These are phyloP conservation scores for Globisporangium lucens DNA, from an alignment of 352 stramenopile genomes.

Conservation along the genomic window DNA sequence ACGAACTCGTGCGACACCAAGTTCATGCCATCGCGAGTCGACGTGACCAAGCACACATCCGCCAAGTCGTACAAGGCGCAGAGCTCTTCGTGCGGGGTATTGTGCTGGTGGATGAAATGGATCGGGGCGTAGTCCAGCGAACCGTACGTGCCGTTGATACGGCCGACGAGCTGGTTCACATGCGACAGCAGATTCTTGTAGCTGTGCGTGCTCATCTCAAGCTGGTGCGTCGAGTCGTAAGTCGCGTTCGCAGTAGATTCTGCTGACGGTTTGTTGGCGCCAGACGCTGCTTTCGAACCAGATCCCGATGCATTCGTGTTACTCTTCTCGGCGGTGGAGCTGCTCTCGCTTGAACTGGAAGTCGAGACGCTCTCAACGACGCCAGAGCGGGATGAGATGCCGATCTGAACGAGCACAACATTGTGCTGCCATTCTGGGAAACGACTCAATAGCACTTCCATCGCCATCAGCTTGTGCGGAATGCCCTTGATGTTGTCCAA, in stretches of 20 bases:
- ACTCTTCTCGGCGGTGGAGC: constrained; percentile 13
- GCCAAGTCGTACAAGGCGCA: constrained; percentile 88
- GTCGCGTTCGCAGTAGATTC: constrained; percentile 14
- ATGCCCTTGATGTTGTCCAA: constrained; percentile 90
- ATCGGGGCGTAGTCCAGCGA: constrained; percentile 89
- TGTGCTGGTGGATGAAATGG: constrained; percentile 87
- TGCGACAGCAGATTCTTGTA: constrained; percentile 70
- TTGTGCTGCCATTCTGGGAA: constrained; percentile 93
- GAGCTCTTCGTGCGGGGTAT: constrained; percentile 79
- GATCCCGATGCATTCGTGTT: constrained; percentile 2
- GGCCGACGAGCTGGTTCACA: constrained; percentile 87
- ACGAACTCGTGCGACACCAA: constrained; percentile 89
- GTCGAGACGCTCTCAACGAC: constrained; percentile 30
- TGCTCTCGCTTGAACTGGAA: background rate
- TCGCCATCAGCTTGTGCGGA: constrained; percentile 84
- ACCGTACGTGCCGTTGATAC: constrained; percentile 88
- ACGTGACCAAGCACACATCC: constrained; percentile 88
- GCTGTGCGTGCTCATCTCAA: constrained; percentile 78
- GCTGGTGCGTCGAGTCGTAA: constrained; percentile 46
- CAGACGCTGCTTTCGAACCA: background rate
- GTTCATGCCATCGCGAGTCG: constrained; percentile 89
- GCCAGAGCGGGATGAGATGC: constrained; percentile 85
- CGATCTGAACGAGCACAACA: constrained; percentile 94
- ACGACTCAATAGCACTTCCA: constrained; percentile 79
- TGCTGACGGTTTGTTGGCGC: constrained; percentile 2